These are phyloP conservation scores for Suhomyces maxii DNA, from an alignment of 1,139 yeast species.

Conservation along the genomic window DNA sequence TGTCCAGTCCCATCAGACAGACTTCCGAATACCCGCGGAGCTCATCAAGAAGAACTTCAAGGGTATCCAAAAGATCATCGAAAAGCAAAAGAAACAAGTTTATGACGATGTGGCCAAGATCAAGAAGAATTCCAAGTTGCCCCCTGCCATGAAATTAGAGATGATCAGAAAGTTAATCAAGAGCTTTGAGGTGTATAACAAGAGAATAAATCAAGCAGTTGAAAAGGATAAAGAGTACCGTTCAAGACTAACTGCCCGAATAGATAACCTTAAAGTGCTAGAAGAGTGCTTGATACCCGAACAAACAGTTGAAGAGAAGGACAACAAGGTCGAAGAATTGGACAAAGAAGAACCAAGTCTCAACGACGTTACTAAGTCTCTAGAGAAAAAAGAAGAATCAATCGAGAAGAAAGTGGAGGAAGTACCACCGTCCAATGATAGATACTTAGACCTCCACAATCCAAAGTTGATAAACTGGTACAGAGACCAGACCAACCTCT, in stretches of 20 bases:
- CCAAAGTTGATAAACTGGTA: constrained; percentile 55
- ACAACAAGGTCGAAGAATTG: constrained; percentile 12
- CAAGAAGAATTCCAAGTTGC: constrained; percentile 26
- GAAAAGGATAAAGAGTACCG: constrained; percentile 53
- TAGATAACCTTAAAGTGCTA: constrained; percentile 42
- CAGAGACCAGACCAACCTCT: constrained; percentile 57
- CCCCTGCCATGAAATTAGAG: constrained; percentile 28
- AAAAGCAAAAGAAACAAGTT: constrained; percentile 48
- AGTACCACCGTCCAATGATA: constrained; percentile 13
- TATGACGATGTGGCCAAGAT: constrained; percentile 40
- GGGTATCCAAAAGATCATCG: constrained; percentile 55
- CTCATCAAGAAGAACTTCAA: constrained; percentile 59
- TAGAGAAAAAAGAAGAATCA: not conserved
- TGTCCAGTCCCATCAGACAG: constrained; percentile 47
- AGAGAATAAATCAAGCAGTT: constrained; percentile 40
- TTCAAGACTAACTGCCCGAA: constrained; percentile 45
- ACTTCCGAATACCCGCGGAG: constrained; percentile 63
- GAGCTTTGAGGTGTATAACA: constrained; percentile 49
- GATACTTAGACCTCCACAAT: constrained; percentile 38
- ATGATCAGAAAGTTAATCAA: constrained; percentile 40
- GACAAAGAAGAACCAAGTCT: not conserved
- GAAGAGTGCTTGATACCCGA: constrained; percentile 18
- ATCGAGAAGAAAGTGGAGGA: not conserved
- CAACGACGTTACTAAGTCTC: not conserved
- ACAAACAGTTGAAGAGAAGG: constrained; percentile 10